Conservation (phyloP, 139 green algal species). For the Chlorella sp. region DNA sequence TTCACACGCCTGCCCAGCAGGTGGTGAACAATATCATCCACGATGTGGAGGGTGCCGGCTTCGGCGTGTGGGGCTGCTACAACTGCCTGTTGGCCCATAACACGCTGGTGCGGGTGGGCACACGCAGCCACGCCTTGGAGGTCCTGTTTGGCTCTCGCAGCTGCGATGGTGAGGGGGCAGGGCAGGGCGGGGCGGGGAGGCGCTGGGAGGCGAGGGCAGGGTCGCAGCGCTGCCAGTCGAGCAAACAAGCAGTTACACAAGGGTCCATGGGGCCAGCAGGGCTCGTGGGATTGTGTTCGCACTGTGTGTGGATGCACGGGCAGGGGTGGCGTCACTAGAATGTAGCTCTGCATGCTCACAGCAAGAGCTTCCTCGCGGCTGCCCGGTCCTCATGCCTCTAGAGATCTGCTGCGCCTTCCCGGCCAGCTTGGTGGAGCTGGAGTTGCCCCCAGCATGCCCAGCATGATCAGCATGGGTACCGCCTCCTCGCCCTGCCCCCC, state of each 20-base stretch:
- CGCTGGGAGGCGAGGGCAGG: background rate
- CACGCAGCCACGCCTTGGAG: background rate
- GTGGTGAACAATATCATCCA: slow-evolving; percentile 12
- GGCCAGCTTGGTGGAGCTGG: too few relatives aligned
- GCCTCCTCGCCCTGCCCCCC: too few relatives aligned
- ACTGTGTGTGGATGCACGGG: background rate
- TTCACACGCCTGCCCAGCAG: background rate
- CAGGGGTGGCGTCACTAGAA: background rate
- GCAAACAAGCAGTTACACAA: too few relatives aligned
- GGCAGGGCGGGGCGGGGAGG: background rate
- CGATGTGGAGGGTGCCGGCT: slow-evolving; percentile 6
- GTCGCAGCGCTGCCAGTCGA: too few relatives aligned
- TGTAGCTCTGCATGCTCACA: background rate
- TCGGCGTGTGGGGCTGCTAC: slow-evolving; percentile 29
- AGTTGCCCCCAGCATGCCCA: too few relatives aligned
- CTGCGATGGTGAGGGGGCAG: slow-evolving; percentile 7
- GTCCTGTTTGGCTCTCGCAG: background rate
- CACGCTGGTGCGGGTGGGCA: slow-evolving; percentile 1
- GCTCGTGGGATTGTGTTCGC: too few relatives aligned
- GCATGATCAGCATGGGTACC: too few relatives aligned
- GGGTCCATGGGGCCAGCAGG: too few relatives aligned
- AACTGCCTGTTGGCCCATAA: slow-evolving; percentile 33
- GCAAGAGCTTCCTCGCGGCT: background rate
- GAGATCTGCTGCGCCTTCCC: too few relatives aligned
- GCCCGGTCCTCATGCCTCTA: too few relatives aligned